These are phyloP conservation scores for Phalaenopsis hybrid DNA, from an alignment of 116 monocot species.

Conservation along the genomic window DNA sequence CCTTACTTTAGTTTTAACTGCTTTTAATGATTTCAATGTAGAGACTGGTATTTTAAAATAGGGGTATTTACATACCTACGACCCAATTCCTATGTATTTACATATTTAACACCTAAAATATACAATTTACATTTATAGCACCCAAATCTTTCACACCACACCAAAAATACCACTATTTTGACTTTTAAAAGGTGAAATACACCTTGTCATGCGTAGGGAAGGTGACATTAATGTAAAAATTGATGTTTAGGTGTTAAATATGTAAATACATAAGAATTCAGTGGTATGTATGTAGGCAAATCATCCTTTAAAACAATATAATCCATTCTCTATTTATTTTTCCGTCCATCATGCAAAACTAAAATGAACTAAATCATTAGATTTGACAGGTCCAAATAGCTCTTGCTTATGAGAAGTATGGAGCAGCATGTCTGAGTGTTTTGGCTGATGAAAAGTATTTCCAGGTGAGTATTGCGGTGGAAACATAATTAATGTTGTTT, in stretches of 20 bases:
- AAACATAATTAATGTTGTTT: slow-evolving; percentile 1
- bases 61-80: no score
- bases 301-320: background rate
- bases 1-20: background rate
- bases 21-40: background rate
- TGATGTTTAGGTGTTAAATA: no score
- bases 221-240: no score
- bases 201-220: no score
- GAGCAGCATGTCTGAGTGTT: slow-evolving; percentile 85
- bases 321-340: background rate
- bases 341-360: background rate
- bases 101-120: no score
- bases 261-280: no score
- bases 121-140: no score
- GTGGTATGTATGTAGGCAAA: no score
- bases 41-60: background rate
- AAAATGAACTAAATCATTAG: background rate
- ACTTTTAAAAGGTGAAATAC: no score
- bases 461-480: slow-evolving; percentile 44
- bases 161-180: no score
- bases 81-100: no score
- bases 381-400: slow-evolving; percentile 67
- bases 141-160: no score
- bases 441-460: slow-evolving; percentile 83
- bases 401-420: slow-evolving; percentile 60